These are phyloP conservation scores for Endogone sp. DNA, from an alignment of 192 early-diverging fungal species.

Conservation along the genomic window DNA sequence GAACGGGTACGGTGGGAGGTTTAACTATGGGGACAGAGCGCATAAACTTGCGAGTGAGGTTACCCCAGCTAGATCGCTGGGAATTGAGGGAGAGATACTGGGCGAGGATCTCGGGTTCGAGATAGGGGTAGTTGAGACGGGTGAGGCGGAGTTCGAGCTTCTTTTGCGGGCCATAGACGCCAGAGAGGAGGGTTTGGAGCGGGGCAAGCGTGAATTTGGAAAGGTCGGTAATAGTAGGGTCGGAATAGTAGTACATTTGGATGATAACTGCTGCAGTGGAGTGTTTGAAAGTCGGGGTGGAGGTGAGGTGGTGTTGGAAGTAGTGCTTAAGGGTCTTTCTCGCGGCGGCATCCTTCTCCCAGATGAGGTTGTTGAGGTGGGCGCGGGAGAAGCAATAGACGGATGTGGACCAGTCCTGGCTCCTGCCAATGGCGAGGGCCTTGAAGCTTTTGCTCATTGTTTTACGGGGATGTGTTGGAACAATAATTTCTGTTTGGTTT, in stretches of 20 bases:
- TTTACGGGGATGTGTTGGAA: too few relatives aligned
- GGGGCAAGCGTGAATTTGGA: slow-evolving; percentile 23
- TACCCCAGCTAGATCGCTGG: slow-evolving; percentile 24
- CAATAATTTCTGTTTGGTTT: too few relatives aligned
- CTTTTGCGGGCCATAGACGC: slow-evolving; percentile 25
- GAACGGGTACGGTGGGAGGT: slow-evolving; percentile 20
- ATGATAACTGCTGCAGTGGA: slow-evolving; percentile 28
- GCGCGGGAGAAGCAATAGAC: slow-evolving; percentile 34
- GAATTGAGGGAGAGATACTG: slow-evolving; percentile 33
- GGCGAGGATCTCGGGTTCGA: slow-evolving; percentile 37
- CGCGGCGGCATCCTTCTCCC: slow-evolving; percentile 32
- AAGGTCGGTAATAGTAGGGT: slow-evolving; percentile 20
- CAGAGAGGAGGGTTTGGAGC: slow-evolving; percentile 24
- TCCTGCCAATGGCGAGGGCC: slow-evolving; percentile 29
- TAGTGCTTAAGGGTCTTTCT: slow-evolving; percentile 27
- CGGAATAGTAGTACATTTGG: slow-evolving; percentile 38
- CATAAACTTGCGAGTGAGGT: slow-evolving; percentile 35
- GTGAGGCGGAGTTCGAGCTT: slow-evolving; percentile 28
- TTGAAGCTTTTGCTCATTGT: slow-evolving; percentile 38
- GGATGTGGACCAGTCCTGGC: slow-evolving; percentile 35
- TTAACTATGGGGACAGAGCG: slow-evolving; percentile 32
- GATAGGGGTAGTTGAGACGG: slow-evolving; percentile 33
- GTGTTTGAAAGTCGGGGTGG: slow-evolving; percentile 34
- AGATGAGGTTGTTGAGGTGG: slow-evolving; percentile 30
- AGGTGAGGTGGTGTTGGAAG: slow-evolving; percentile 34